Percentiles rank a stretch among this genome's conserved stretches.
These are phyloP conservation scores for Phytophthora litchii DNA, from an alignment of 352 stramenopile species.

Conservation along the genomic window DNA sequence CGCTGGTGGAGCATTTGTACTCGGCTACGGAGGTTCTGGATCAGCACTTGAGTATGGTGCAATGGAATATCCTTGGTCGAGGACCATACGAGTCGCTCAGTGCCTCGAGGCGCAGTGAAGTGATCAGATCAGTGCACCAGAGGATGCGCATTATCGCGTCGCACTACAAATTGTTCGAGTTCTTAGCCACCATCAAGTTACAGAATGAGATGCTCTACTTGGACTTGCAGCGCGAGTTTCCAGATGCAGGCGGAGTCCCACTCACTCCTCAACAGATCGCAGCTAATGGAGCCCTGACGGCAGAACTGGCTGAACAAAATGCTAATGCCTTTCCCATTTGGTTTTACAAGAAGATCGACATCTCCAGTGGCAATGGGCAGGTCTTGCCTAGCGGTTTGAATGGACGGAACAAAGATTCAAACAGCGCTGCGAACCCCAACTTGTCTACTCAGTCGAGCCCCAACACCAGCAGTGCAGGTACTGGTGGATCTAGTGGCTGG, in stretches of 20 bases:
- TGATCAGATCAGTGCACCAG: slow-evolving; percentile 75
- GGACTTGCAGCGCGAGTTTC: slow-evolving; percentile 65
- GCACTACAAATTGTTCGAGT: slow-evolving; percentile 84
- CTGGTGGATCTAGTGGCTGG: slow-evolving; percentile 43
- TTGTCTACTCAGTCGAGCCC: slow-evolving; percentile 9
- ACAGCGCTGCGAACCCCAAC: slow-evolving; percentile 1
- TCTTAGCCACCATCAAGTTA: slow-evolving; percentile 81
- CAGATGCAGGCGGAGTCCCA: slow-evolving; percentile 52
- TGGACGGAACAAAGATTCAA: slow-evolving; percentile 19
- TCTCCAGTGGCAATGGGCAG: slow-evolving; percentile 41
- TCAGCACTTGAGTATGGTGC: slow-evolving; percentile 86
- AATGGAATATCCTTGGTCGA: slow-evolving; percentile 86
- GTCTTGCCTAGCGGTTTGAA: slow-evolving; percentile 41
- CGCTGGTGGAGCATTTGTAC: slow-evolving; percentile 82
- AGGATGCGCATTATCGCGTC: slow-evolving; percentile 75
- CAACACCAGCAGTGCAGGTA: slow-evolving; percentile 18
- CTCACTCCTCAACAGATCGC: slow-evolving; percentile 47
- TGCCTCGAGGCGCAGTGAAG: slow-evolving; percentile 55
- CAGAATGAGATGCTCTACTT: slow-evolving; percentile 87
- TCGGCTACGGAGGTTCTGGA: slow-evolving; percentile 84
- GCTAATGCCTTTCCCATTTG: slow-evolving; percentile 73
- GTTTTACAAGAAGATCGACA: slow-evolving; percentile 80
- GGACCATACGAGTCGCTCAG: slow-evolving; percentile 83
- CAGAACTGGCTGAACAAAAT: slow-evolving; percentile 58
- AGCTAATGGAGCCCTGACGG: slow-evolving; percentile 44